Conservation (phyloP, 2,329 filamentous ascomycete species). For the Coniochaeta ligniaria region DNA sequence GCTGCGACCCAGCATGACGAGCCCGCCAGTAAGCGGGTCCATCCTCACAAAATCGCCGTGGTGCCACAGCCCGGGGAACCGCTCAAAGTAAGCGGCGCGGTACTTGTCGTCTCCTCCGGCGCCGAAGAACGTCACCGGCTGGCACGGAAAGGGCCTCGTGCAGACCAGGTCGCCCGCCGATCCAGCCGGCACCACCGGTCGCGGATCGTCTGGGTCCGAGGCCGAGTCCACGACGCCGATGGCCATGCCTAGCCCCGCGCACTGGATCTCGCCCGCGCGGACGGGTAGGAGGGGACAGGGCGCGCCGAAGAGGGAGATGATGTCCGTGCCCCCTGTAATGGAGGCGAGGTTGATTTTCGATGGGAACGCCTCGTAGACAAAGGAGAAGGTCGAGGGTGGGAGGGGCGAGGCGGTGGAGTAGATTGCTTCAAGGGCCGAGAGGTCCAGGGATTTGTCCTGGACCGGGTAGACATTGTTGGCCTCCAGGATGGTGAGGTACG, state of each 20-base stretch:
- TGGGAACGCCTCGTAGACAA: constrained; percentile 81
- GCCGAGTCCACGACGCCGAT: constrained; percentile 52
- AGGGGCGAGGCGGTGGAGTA: constrained; percentile 92
- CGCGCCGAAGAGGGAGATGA: constrained; percentile 88
- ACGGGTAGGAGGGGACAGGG: constrained; percentile 73
- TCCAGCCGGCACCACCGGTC: constrained; percentile 40
- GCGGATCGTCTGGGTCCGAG: constrained; percentile 45
- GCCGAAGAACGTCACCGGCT: constrained; percentile 87
- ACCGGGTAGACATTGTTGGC: constrained; percentile 61
- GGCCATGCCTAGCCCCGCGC: constrained; percentile 73
- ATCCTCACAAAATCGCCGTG: constrained; percentile 85
- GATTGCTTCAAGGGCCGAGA: constrained; percentile 68
- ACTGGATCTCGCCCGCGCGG: constrained; percentile 67
- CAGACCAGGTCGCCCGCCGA: constrained; percentile 86
- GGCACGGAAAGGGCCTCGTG: constrained; percentile 77
- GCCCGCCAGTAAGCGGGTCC: constrained; percentile 63
- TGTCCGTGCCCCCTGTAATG: constrained; percentile 95
- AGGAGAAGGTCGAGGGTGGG: constrained; percentile 86
- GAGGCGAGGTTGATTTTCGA: constrained; percentile 76
- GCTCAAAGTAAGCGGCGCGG: constrained; percentile 77
- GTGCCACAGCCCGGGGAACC: constrained; percentile 76
- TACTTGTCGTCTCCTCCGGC: constrained; percentile 68
- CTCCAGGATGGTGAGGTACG: constrained; percentile 87
- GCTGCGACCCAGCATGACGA: constrained; percentile 86
- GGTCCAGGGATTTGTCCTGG: constrained; percentile 43